phyloP scores from a whole-genome alignment of 305 asterid genomes.

The Solanum hybrid region DNA sequence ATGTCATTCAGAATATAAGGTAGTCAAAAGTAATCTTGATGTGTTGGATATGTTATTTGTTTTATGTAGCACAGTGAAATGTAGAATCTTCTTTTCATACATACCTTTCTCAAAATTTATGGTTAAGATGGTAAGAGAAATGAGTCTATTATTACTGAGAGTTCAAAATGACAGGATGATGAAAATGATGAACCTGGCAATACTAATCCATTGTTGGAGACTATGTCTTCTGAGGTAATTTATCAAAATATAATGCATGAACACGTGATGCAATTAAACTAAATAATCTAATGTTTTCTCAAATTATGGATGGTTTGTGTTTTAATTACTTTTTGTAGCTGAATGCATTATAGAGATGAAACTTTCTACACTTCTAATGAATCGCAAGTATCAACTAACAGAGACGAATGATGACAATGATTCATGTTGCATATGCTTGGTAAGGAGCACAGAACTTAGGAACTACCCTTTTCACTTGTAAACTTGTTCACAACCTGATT shows the following conservation, averaged over 20 bases:
- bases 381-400: background rate
- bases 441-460: background rate
- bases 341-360: background rate
- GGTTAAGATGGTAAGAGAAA: background rate
- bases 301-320: background rate
- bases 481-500: background rate
- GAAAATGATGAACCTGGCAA: background rate
- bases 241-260: background rate
- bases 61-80: background rate
- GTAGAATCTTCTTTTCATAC: too few species aligned
- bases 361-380: background rate
- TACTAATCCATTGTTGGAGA: background rate
- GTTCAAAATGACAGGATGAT: background rate
- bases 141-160: background rate
- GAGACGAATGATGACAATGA: background rate
- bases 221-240: background rate
- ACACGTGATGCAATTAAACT: background rate
- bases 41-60: background rate
- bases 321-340: too few species aligned
- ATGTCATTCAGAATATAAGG: background rate
- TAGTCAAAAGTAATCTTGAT: background rate
- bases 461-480: background rate
- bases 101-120: background rate
- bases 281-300: too few species aligned
- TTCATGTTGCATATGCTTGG: background rate